Base-by-base conservation (phyloP, 1,284 basidiomycete genomes). In the Cystobasidium pallidum region DNA sequence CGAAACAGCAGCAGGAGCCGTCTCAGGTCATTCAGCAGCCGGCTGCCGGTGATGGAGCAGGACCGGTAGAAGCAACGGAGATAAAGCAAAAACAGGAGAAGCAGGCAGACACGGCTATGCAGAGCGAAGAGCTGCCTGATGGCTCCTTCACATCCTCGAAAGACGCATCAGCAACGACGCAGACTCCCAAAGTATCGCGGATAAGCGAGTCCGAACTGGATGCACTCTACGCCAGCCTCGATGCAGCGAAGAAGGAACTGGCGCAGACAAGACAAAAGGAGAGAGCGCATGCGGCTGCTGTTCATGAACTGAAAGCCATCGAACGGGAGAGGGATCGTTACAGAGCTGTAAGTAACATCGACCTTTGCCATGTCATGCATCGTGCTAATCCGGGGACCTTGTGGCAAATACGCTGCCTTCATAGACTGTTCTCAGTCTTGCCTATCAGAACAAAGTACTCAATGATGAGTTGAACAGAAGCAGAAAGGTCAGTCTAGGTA, bases 381-480 rank as follows among this genome's bases (percentile, higher is more conserved):
- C 28, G 26, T n/a, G n/a, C n/a, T n/a, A n/a, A n/a, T n/a, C n/a
- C n/a, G n/a, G n/a, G n/a, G n/a, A n/a, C n/a, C n/a, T n/a, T n/a
- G 30, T 36, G 62, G 34, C 34, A n/a, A 8, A 49, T 8, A 17
- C 26, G 11, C 26, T 7, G 24, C 8, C 58, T 59, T 24, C 11
- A 36, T 26, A 67, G 66, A 70, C 67, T n/a, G 67, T 70, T n/a
- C 55, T 70, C 13, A 70, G 67, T 34, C 67, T 70, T 26, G 67
- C 67, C 32, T 70, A 61, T 52, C 67, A 70, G 67, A 70, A 70
- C 47, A 70, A 70, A 32, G 41, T 70, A 13, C 58, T 70, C 17
- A 61, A 51, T 28, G 67, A 70, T 30, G 67, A 70, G 17, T 43
- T 70, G 6, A 47, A 17, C 28, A 62, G 57, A 47, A 61, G 57